Percentiles rank a stretch among this genome's conserved stretches.
phyloP scores from a whole-genome alignment of 331 rosid genomes.

The Rhamnella rubrinervis region DNA sequence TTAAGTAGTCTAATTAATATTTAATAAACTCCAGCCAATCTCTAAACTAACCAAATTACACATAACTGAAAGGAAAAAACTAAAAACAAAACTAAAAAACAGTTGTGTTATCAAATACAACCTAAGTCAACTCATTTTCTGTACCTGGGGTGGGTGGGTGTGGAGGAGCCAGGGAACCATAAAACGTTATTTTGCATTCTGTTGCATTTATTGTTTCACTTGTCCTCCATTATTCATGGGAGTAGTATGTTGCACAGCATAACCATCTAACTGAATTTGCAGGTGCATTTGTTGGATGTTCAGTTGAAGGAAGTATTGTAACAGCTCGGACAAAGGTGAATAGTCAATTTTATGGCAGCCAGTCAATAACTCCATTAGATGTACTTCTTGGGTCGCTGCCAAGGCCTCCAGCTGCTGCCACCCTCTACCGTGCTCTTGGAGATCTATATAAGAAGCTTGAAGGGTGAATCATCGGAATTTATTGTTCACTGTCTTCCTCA shows the following conservation, averaged over 20 bases:
- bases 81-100: too few species aligned
- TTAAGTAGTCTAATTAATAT: too few species aligned
- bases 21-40: too few species aligned
- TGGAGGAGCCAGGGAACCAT: too few species aligned
- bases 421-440: conserved; percentile 73
- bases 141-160: too few species aligned
- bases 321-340: conserved; percentile 69
- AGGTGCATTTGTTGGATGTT: conserved; percentile 98
- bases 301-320: conserved; percentile 85
- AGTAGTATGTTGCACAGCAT: neutral
- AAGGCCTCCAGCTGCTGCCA: conserved; percentile 86
- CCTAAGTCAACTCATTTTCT: too few species aligned
- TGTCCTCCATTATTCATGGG: neutral
- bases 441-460: conserved; percentile 64
- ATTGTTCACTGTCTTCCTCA: neutral
- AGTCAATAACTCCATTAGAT: conserved; percentile 68
- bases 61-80: too few species aligned
- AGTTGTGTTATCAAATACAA: too few species aligned
- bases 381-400: conserved; percentile 86
- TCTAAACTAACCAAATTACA: too few species aligned
- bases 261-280: conserved; percentile 19
- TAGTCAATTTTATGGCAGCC: conserved; percentile 79
- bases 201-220: too few species aligned
- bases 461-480: conserved; percentile 16
- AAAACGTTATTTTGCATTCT: too few species aligned